Evolutionary conservation across 495 filamentous ascomycete genomes (phyloP).

Genomic region (Xylaria longipes): DNA sequence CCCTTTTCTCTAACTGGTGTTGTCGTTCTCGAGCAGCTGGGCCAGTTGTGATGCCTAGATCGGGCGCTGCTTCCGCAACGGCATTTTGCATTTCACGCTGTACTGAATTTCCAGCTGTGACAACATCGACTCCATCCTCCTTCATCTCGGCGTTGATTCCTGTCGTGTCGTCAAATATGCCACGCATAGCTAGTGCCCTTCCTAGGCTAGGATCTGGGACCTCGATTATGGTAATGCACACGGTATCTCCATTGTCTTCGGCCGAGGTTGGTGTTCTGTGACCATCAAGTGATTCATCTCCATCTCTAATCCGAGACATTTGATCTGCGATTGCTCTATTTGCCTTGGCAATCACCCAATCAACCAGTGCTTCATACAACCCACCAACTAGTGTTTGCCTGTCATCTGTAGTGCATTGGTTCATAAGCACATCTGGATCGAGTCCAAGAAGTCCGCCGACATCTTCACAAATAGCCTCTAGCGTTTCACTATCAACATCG

Average conservation of each 20-base stretch:
- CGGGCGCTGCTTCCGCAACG: constrained; percentile 76
- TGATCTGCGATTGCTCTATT: constrained; percentile 87
- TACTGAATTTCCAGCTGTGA: constrained; percentile 74
- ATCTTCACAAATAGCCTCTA: constrained; percentile 89
- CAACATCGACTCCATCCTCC: constrained; percentile 82
- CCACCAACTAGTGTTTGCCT: constrained; percentile 81
- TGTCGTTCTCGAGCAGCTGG: constrained; percentile 73
- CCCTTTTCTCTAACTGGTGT: constrained; percentile 77
- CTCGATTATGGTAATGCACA: constrained; percentile 87
- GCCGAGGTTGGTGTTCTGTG: constrained; percentile 65
- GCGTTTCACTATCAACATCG: constrained; percentile 80
- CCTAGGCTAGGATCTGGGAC: constrained; percentile 79
- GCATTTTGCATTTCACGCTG: constrained; percentile 84
- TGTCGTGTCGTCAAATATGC: constrained; percentile 87
- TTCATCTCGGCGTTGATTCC: constrained; percentile 98
- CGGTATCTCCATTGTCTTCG: constrained; percentile 78
- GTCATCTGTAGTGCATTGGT: constrained; percentile 81
- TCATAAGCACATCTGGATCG: constrained; percentile 81
- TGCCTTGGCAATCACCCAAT: constrained; percentile 89
- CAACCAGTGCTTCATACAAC: constrained; percentile 92
- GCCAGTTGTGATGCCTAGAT: constrained; percentile 77
- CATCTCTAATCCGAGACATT: constrained; percentile 64
- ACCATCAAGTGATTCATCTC: constrained; percentile 69
- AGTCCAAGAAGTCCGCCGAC: constrained; percentile 84
- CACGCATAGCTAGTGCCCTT: constrained; percentile 83